These are phyloP conservation scores for Trypanosoma cruzi DNA, from an alignment of 208 protist genomes.

Conservation along the genomic window DNA sequence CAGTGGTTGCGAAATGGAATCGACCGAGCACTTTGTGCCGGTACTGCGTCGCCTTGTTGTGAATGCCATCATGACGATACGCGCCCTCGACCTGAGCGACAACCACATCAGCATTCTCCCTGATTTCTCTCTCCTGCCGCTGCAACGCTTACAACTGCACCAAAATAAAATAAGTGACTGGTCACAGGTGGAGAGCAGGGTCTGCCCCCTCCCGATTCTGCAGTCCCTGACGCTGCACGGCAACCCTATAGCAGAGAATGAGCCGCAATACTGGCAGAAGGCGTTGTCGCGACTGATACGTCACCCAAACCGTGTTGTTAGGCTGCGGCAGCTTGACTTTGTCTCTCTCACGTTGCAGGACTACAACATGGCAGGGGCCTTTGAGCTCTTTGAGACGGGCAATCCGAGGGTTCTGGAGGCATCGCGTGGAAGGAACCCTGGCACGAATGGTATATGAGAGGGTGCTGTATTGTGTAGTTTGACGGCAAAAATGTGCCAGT, in stretches of 20 bases:
- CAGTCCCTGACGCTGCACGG: slow-evolving; percentile 73
- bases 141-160: slow-evolving; percentile 77
- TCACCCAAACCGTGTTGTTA: slow-evolving; percentile 46
- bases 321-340: slow-evolving; percentile 76
- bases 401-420: slow-evolving; percentile 43
- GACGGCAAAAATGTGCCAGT: background rate
- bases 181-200: slow-evolving; percentile 56
- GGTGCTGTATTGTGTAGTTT: background rate
- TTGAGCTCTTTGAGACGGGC: slow-evolving; percentile 66
- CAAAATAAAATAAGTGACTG: slow-evolving; percentile 79
- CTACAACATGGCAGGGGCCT: slow-evolving; percentile 64
- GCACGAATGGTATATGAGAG: slow-evolving; percentile 1
- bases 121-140: slow-evolving; percentile 65
- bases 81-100: slow-evolving; percentile 80
- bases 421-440: slow-evolving; percentile 28
- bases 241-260: slow-evolving; percentile 78
- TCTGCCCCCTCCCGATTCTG: slow-evolving; percentile 70
- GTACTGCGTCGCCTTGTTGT: slow-evolving; percentile 70
- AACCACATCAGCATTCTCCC: slow-evolving; percentile 62
- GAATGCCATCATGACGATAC: slow-evolving; percentile 71
- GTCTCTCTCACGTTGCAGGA: slow-evolving; percentile 82
- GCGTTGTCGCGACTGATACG: slow-evolving; percentile 55
- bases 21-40: slow-evolving; percentile 60
- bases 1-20: slow-evolving; percentile 54
- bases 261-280: slow-evolving; percentile 57